Percentiles rank a stretch among this genome's conserved stretches.
Evolutionary conservation across 108 stramenopile genomes (phyloP).

Genomic region (Fragilariopsis cylindrus): DNA sequence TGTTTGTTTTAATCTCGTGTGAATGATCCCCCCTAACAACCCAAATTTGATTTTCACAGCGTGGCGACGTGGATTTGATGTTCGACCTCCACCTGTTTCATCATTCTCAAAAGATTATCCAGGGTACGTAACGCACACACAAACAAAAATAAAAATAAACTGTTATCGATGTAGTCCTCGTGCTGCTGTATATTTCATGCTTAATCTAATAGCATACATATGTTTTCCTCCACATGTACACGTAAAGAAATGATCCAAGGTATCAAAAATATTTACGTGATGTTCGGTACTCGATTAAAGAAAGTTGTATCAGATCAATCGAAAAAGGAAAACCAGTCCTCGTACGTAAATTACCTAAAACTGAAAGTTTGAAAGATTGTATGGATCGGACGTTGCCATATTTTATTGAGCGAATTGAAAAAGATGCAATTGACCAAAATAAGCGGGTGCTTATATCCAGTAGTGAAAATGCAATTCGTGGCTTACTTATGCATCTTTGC

Average conservation of each 20-base stretch:
- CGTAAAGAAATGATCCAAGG: conserved; percentile 76
- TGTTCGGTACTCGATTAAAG: conserved; percentile 66
- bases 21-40: too few relatives aligned
- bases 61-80: conserved; percentile 89
- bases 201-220: too few relatives aligned
- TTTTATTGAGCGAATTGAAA: conserved; percentile 87
- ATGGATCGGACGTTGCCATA: conserved; percentile 89
- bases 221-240: conserved; percentile 55
- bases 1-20: too few relatives aligned
- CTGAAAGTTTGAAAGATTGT: conserved; percentile 90
- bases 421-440: conserved; percentile 83
- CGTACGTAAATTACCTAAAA: conserved; percentile 83
- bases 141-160: too few relatives aligned
- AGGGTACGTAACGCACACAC: neutral
- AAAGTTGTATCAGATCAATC: conserved; percentile 78
- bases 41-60: neutral
- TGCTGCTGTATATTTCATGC: too few relatives aligned
- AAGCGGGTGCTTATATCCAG: conserved; percentile 95
- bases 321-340: conserved; percentile 62
- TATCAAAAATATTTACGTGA: conserved; percentile 85
- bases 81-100: conserved; percentile 81
- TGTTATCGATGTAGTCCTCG: too few relatives aligned
- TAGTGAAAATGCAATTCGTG: conserved; percentile 98
- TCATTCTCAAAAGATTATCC: conserved; percentile 50
- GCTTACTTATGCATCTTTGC: conserved; percentile 96